Percentiles rank a stretch among this genome's conserved stretches.
Evolutionary conservation across 805 yeast genomes (phyloP).

Genomic region (Candida nemodendra): DNA sequence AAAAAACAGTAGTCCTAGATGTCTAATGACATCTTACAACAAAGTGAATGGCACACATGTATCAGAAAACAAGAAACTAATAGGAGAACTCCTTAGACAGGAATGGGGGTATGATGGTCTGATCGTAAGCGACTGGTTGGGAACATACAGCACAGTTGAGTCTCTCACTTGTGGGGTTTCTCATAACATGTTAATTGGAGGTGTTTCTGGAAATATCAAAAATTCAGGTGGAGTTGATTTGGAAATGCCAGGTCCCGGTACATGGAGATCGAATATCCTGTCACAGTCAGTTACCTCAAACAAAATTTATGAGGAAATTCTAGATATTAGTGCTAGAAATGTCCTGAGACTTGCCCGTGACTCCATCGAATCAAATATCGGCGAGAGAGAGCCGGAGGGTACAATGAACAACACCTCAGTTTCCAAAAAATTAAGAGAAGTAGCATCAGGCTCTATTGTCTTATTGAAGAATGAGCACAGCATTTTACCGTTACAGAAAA

Average conservation of each 20-base stretch:
- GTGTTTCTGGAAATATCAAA: not conserved
- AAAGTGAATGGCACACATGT: slow-evolving; percentile 43
- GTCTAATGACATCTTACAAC: slow-evolving; percentile 44
- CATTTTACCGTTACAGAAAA: slow-evolving; percentile 43
- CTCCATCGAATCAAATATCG: slow-evolving; percentile 39
- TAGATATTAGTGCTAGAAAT: slow-evolving; percentile 46
- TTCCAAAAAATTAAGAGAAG: not conserved
- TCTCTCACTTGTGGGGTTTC: slow-evolving; percentile 43
- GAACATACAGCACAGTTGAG: slow-evolving; percentile 36
- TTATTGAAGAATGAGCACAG: slow-evolving; percentile 1
- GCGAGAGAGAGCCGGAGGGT: slow-evolving; percentile 35
- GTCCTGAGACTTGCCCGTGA: slow-evolving; percentile 49
- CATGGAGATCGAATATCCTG: slow-evolving; percentile 1
- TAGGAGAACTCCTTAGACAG: slow-evolving; percentile 36
- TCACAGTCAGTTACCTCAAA: slow-evolving; percentile 1
- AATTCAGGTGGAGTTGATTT: slow-evolving; percentile 40
- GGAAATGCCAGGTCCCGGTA: slow-evolving; percentile 45
- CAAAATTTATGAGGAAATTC: slow-evolving; percentile 5
- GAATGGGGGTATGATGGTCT: slow-evolving; percentile 43
- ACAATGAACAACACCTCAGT: not conserved
- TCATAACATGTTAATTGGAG: slow-evolving; percentile 10
- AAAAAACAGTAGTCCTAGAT: slow-evolving; percentile 37
- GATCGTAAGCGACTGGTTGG: slow-evolving; percentile 46
- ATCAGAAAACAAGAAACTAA: slow-evolving; percentile 35
- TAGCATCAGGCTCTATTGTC: slow-evolving; percentile 1